phyloP scores from a whole-genome alignment of 2,329 filamentous ascomycete species.

The Zasmidium cellare region DNA sequence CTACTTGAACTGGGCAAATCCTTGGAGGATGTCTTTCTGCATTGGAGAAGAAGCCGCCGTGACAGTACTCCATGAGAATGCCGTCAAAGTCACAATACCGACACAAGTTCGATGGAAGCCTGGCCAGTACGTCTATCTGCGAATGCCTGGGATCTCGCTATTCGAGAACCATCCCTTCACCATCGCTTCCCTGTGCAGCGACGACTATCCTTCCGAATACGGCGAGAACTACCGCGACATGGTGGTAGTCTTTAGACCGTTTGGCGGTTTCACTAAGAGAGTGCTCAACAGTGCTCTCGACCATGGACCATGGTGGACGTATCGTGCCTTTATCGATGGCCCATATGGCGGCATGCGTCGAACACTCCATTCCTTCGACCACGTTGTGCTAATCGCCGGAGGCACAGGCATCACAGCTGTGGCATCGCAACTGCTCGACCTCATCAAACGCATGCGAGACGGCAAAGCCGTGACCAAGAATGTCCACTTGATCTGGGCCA shows the following conservation, averaged over 20 bases:
- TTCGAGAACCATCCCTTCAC: conserved; percentile 97
- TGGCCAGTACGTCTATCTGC: conserved; percentile 90
- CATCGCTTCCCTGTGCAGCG: conserved; percentile 86
- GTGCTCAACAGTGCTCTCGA: conserved; percentile 80
- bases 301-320: conserved; percentile 87
- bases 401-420: conserved; percentile 93
- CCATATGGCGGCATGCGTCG: conserved; percentile 94
- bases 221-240: conserved; percentile 86
- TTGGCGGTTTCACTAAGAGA: conserved; percentile 82
- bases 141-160: conserved; percentile 88
- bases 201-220: conserved; percentile 90
- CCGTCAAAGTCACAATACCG: conserved; percentile 88
- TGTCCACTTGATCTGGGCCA: conserved; percentile 89
- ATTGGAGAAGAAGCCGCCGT: conserved; percentile 90
- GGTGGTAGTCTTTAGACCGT: conserved; percentile 87
- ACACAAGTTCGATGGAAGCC: conserved; percentile 91
- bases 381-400: conserved; percentile 87
- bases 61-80: conserved; percentile 85
- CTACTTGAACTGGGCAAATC: conserved; percentile 87
- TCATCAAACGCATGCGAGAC: conserved; percentile 96
- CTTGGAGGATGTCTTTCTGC: conserved; percentile 75
- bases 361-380: conserved; percentile 87
- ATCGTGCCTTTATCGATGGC: conserved; percentile 87
- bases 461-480: conserved; percentile 90
- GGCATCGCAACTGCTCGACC: conserved; percentile 83